These are phyloP conservation scores for Pugionium cornutum DNA, from an alignment of 345 rosid species.

Conservation along the genomic window DNA sequence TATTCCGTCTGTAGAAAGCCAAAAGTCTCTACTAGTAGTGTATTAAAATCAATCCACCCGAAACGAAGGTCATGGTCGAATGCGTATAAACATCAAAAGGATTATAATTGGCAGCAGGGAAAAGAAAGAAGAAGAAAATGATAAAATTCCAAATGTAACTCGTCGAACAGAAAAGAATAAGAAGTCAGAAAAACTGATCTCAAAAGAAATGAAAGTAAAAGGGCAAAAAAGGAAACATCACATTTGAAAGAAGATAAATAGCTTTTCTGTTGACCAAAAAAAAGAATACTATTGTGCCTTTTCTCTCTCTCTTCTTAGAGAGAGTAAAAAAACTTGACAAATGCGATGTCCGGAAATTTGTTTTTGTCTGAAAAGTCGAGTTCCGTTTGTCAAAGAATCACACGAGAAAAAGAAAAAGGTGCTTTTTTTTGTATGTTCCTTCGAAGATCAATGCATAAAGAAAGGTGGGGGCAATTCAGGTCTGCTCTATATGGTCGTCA, in stretches of 20 bases:
- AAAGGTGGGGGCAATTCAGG: slow-evolving; percentile 17
- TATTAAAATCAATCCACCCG: slow-evolving; percentile 12
- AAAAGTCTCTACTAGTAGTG: slow-evolving; percentile 10
- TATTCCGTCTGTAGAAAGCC: slow-evolving; percentile 25
- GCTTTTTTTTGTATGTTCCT: not conserved
- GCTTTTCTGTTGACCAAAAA: not conserved
- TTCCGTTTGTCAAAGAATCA: slow-evolving; percentile 41
- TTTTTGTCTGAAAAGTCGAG: slow-evolving; percentile 34
- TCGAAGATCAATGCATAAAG: slow-evolving; percentile 31
- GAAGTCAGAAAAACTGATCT: slow-evolving; percentile 41
- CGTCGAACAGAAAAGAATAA: slow-evolving; percentile 36
- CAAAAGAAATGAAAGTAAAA: slow-evolving; percentile 62
- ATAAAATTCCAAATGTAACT: slow-evolving; percentile 39
- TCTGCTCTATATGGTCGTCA: slow-evolving; percentile 25
- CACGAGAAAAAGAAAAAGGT: slow-evolving; percentile 1
- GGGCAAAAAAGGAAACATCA: slow-evolving; percentile 44
- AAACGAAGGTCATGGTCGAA: slow-evolving; percentile 32
- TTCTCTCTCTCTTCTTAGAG: slow-evolving; percentile 21
- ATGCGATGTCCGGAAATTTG: slow-evolving; percentile 30
- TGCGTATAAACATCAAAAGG: slow-evolving; percentile 42
- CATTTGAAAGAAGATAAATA: slow-evolving; percentile 44
- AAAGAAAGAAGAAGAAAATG: slow-evolving; percentile 24
- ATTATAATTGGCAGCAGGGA: slow-evolving; percentile 27
- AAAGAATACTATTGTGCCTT: slow-evolving; percentile 23
- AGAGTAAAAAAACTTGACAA: slow-evolving; percentile 20